Percentiles rank a stretch among this genome's conserved stretches.
phyloP scores from a whole-genome alignment of 768 basidiomycete species.

The Trametes cinnabarina region DNA sequence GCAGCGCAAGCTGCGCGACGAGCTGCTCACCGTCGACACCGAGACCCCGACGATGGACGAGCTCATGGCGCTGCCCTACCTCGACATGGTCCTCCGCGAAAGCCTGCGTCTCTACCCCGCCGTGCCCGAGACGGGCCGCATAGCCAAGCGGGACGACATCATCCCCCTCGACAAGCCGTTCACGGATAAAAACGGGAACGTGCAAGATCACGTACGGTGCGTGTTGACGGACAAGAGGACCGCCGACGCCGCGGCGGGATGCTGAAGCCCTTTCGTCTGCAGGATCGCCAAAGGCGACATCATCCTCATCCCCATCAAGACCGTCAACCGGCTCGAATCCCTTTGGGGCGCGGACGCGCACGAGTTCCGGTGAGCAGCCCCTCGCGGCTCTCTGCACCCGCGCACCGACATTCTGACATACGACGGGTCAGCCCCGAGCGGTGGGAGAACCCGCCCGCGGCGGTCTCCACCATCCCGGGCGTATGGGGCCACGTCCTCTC shows the following conservation, averaged over 20 bases:
- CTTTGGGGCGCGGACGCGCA: constrained; percentile 63
- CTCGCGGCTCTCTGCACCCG: neutral
- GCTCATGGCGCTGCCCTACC: constrained; percentile 61
- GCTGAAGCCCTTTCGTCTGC: too few relatives aligned
- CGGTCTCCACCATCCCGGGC: constrained; percentile 49
- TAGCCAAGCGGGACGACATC: constrained; percentile 42
- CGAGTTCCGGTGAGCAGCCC: constrained; percentile 48
- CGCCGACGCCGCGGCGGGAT: constrained; percentile 20
- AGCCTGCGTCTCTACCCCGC: constrained; percentile 55
- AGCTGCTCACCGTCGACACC: constrained; percentile 43
- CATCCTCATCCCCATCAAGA: constrained; percentile 47
- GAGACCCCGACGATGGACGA: constrained; percentile 62
- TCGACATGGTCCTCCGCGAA: constrained; percentile 63
- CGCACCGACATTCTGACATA: neutral
- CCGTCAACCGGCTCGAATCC: constrained; percentile 47
- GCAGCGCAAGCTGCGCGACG: constrained; percentile 40
- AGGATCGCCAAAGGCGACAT: constrained; percentile 31
- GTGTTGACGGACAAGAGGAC: constrained; percentile 31
- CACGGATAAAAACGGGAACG: constrained; percentile 15
- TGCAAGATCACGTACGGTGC: constrained; percentile 24
- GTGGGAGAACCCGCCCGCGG: constrained; percentile 50
- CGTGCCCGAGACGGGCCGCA: constrained; percentile 47
- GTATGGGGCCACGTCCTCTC: constrained; percentile 59
- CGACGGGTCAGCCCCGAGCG: constrained; percentile 52
- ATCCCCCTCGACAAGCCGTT: constrained; percentile 47